Evolutionary conservation across 768 basidiomycete genomes (phyloP), one percentile per base, ranked within the genome.

Genomic region (Macrolepiota fuliginosa): DNA sequence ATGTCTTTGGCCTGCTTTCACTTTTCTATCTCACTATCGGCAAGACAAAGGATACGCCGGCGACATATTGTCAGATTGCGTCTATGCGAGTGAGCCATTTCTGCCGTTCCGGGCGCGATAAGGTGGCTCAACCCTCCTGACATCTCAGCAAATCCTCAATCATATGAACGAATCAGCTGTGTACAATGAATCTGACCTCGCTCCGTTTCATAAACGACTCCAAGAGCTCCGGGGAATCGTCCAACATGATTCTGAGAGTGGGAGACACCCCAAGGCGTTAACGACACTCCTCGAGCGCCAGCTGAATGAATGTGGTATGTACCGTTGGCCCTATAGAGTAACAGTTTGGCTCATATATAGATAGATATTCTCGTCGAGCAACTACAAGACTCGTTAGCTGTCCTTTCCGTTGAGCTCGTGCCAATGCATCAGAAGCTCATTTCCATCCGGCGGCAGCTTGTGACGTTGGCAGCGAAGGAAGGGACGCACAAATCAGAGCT

Each of bases 11-110:
- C 70, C 83, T 99, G 53, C 84, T 99, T 47, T 96, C 94, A 13
- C 84, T 99, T 65, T 98, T 97, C 83, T 99, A 95, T 80, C 87
- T 99, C 68, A 97, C 96, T 39, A 95, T 99, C 64, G 97, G 97
- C 46, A 96, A 95, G 78, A 95, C 93, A 42, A 87, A 89, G 66
- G 96, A 98, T 73, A 89, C 90, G 10, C 96, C 96, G 0, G 96
- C 96, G 25, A 94, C 91, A 0, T 99, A 97, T 74, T 94, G 92
- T 64, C 97, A 98, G 69, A 88, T 98, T 64, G 94, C 94, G 40
- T 94, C 90, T 62, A 97, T 99, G 90, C 80, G 91, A 76, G 95
- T 98, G 69, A 83, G 94, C 88, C 56, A 59, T 56, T 56, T 32
- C 32, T 32, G 37, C 54, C 29, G 15, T 29, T 61, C 51, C 60